Base-by-base conservation (phyloP, 352 stramenopile genomes). In the Phytopythium cucurbitacearum region DNA sequence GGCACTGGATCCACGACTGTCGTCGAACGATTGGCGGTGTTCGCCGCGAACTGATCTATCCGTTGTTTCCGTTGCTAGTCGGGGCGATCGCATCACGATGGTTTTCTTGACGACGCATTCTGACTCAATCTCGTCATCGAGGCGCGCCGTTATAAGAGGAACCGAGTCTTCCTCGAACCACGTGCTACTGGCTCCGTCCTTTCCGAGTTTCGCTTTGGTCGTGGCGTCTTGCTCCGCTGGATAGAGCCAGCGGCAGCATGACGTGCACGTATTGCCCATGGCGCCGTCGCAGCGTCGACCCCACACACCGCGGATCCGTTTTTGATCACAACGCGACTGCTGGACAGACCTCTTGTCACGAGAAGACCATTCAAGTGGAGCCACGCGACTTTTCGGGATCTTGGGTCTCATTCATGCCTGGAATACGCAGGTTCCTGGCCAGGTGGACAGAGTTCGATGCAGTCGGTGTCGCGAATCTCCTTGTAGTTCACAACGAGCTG, bases 401-500 rank as follows among this genome's bases (percentile, higher is more conserved):
- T 37, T 45, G 35, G 36, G 13, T 7, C 32, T 48, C 28, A 7
- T 43, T 50, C 53, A n/a, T 41, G 21, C 21, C 21, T 28, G 21
- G 65, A 84, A 43, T 63, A 80, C 4, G 44, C 44, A 51, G 76
- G 78, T 52, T 93, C 83, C 40, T 90, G 43, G 7, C 83, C 83
- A 48, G 78, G 76, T 13, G 65, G 57, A 32, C 83, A 93, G 0
- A 91, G 61, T 5, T 87, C 66, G 52, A 93, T 60, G 56, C 83
- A 93, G 40, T 91, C 76, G 13, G 69, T 87, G 41, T 85, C 70
- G 11, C 68, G 68, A 46, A 93, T 57, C 60, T 85, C 73, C 44
- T 84, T 87, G 63, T 92, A 95, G 51, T 92, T 91, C 60, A 93
- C 64, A 9, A 88, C 74, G 2, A 95, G 67, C 51, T 76, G 59